These are phyloP conservation scores for Myrica gale DNA, from an alignment of 306 rosid species.

Conservation along the genomic window DNA sequence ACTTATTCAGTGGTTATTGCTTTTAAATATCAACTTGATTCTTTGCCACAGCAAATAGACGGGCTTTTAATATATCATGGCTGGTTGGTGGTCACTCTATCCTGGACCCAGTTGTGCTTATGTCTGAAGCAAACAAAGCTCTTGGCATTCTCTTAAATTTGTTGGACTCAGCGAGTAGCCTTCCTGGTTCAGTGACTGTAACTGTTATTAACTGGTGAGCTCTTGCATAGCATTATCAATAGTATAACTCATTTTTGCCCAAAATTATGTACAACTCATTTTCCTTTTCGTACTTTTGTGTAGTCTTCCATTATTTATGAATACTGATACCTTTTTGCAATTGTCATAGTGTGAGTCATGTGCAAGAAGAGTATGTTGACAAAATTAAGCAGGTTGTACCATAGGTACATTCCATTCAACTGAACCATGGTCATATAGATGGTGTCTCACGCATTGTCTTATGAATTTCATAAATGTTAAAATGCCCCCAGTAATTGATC, in stretches of 20 bases:
- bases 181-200: conserved; percentile 77
- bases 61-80: conserved; percentile 73
- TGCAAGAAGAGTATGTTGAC: not conserved
- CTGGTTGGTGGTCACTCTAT: conserved; percentile 77
- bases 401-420: not conserved
- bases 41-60: conserved; percentile 46
- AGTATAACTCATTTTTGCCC: conserved; percentile 14
- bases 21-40: conserved; percentile 33
- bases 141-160: conserved; percentile 74
- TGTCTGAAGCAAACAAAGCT: conserved; percentile 80
- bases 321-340: conserved; percentile 1
- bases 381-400: not conserved
- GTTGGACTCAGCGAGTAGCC: conserved; percentile 57
- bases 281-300: conserved; percentile 13
- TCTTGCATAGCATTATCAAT: conserved; percentile 20
- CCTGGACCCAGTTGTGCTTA: conserved; percentile 66
- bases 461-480: not conserved
- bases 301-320: conserved; percentile 16
- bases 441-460: not conserved
- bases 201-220: conserved; percentile 89
- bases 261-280: conserved; percentile 7
- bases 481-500: not conserved
- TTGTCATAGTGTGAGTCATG: not conserved
- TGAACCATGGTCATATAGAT: not conserved
- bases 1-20: conserved; percentile 21